Evolutionary conservation across 495 filamentous ascomycete species (phyloP).

Genomic region (Neurospora discreta): DNA sequence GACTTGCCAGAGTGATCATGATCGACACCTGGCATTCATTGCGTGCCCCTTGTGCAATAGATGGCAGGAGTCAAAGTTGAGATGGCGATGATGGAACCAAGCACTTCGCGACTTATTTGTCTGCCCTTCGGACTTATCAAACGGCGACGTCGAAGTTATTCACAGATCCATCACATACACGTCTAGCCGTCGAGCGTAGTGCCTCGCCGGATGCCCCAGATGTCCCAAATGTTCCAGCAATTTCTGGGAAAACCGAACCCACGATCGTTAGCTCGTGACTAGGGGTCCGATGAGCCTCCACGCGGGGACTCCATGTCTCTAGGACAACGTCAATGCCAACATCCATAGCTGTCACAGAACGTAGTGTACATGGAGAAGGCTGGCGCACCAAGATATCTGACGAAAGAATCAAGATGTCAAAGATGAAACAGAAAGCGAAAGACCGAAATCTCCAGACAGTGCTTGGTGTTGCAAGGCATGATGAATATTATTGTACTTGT

Average conservation of each 20-base stretch:
- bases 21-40: background rate
- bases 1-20: background rate
- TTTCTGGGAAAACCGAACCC: background rate
- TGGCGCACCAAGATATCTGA: background rate
- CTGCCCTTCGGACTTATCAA: background rate
- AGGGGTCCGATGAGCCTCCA: background rate
- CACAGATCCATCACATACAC: no score
- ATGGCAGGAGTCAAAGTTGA: background rate
- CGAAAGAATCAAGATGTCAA: background rate
- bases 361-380: background rate
- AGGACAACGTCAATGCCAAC: background rate
- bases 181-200: no score
- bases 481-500: no score
- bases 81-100: background rate
- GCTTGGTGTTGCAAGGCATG: background rate
- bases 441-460: background rate
- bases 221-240: no score
- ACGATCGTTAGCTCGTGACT: background rate
- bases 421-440: background rate
- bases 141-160: background rate
- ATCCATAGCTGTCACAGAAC: background rate
- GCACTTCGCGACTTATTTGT: background rate
- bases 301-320: background rate
- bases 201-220: no score
- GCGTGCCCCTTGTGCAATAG: background rate